These are phyloP conservation scores for Picochlorum costavermella DNA, from an alignment of 139 green algal species.

Conservation along the genomic window DNA sequence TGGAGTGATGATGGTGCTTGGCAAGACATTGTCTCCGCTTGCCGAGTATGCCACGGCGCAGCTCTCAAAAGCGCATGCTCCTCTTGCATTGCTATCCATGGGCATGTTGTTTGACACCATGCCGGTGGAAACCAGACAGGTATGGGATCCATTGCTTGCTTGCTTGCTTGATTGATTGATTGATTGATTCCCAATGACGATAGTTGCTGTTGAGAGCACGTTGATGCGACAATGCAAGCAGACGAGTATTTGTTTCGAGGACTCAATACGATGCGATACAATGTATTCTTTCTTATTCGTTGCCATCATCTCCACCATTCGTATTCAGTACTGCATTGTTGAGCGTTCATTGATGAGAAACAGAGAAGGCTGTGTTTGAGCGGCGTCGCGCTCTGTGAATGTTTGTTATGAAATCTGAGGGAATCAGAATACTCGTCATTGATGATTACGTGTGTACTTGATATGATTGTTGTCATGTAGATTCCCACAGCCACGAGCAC, in stretches of 20 bases:
- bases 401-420: slow-evolving; percentile 35
- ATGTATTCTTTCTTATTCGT: not conserved
- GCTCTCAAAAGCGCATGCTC: slow-evolving; percentile 18
- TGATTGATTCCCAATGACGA: not conserved
- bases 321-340: not conserved
- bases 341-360: not conserved
- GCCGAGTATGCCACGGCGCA: not conserved
- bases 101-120: slow-evolving; percentile 13
- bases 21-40: too few relatives aligned
- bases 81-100: slow-evolving; percentile 21
- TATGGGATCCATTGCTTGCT: not conserved
- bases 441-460: too few relatives aligned
- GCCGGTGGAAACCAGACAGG: slow-evolving; percentile 11
- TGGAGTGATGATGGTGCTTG: not conserved
- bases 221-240: not conserved
- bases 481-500: not conserved
- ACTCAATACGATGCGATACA: not conserved
- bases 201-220: not conserved
- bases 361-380: not conserved
- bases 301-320: not conserved
- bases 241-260: not conserved
- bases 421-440: not conserved
- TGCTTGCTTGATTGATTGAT: too few relatives aligned
- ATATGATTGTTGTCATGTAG: not conserved
- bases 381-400: slow-evolving; percentile 17